Evolutionary conservation across 306 rosid species (phyloP).

Genomic region (Cucurbita maxima): DNA sequence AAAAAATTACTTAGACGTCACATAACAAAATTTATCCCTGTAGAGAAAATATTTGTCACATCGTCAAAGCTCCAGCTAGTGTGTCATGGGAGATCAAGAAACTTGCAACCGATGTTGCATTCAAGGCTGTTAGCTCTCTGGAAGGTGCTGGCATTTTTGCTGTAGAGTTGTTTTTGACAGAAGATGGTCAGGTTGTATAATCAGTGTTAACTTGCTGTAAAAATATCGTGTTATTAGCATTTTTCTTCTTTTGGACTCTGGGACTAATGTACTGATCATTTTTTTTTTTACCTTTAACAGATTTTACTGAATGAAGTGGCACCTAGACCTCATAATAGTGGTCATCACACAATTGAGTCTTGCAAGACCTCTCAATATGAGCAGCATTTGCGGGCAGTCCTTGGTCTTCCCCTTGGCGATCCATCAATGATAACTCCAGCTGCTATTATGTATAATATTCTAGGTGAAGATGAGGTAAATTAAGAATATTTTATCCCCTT

Average conservation of each 20-base stretch:
- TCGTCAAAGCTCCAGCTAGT: constrained; percentile 74
- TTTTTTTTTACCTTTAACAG: constrained; percentile 23
- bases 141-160: constrained; percentile 98
- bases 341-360: constrained; percentile 88
- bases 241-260: background rate
- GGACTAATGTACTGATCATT: background rate
- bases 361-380: constrained; percentile 82
- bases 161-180: constrained; percentile 73
- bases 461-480: constrained; percentile 81
- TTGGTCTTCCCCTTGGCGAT: constrained; percentile 97
- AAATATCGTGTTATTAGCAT: background rate
- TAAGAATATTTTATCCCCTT: background rate
- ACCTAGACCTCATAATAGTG: constrained; percentile 94
- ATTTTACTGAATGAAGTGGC: constrained; percentile 92
- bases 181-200: constrained; percentile 53
- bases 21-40: constrained; percentile 14
- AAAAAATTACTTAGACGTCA: background rate
- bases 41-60: constrained; percentile 83
- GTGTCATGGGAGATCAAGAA: constrained; percentile 50
- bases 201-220: constrained; percentile 6
- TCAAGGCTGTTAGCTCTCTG: constrained; percentile 65
- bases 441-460: constrained; percentile 74
- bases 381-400: constrained; percentile 87
- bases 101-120: constrained; percentile 63
- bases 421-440: constrained; percentile 80